Base-by-base conservation (phyloP, 2,329 filamentous ascomycete species). In the Didymella pinodella region DNA sequence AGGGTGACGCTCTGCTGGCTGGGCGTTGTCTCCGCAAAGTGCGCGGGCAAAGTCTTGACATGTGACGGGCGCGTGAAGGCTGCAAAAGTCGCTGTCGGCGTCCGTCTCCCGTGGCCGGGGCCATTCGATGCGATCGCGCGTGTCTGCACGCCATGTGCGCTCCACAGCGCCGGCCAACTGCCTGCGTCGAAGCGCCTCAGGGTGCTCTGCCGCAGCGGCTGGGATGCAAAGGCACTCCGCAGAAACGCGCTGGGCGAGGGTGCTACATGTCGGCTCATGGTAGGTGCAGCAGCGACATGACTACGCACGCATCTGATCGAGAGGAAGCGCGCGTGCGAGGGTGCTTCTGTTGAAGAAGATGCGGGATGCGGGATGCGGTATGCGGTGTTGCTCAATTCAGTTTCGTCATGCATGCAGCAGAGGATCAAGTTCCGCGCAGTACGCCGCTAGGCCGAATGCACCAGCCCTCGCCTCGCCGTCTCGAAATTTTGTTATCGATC, bases 231-330 rank as follows among this genome's bases (percentile, higher is more conserved):
- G 28, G 68, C 67, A 67, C 71, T 72, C 66, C 72, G 69, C 62
- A 75, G 60, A 48, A 69, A 63, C 60, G 74, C 74, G 75, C 71
- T 73, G 67, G 71, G 66, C 65, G 68, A 64, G 60, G 66, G 61
- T 66, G 68, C 74, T 71, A 75, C 78, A 81, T 80, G 76, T 71
- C 79, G 70, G 70, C 75, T 80, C 80, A 82, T 82, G 69, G 71
- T 77, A 72, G 65, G 52, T 64, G 66, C 59, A 61, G 67, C 60
- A 58, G 54, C 66, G 62, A 70, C 76, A 78, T 78, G 68, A 64
- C 71, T 65, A 64, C 51, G 51, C 50, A 14, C 43, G 40, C 34
- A 22, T 57, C 31, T 32, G 43, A 52, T 45, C 48, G 38, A 41
- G 36, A 14, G 38, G 36, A 47, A 43, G 45, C 14, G 25, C 36